Conservation (phyloP, 1,284 basidiomycete genomes). For the Cryptococcus neoformans region DNA sequence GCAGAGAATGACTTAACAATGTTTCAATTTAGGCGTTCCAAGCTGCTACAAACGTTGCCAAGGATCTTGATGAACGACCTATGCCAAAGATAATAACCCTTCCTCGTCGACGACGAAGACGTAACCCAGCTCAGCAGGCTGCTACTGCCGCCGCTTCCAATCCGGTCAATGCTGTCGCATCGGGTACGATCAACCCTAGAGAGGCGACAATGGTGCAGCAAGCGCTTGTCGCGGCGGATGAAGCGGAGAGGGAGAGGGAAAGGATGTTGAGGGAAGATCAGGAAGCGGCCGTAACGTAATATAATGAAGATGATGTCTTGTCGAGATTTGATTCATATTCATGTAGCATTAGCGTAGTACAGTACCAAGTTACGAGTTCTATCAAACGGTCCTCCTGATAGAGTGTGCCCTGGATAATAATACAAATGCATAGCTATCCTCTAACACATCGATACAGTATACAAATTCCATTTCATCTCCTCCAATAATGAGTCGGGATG, state of each 20-base stretch:
- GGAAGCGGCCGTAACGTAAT: slow-evolving; percentile 13
- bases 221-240: slow-evolving; percentile 21
- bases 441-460: not conserved
- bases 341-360: no score
- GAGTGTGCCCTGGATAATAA: no score
- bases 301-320: not conserved
- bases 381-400: no score
- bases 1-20: not conserved
- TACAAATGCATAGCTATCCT: not conserved
- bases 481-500: no score
- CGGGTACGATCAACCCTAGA: not conserved
- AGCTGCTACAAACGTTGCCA: slow-evolving; percentile 85
- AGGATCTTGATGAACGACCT: slow-evolving; percentile 83
- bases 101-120: slow-evolving; percentile 50
- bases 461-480: not conserved
- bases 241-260: slow-evolving; percentile 40
- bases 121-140: not conserved
- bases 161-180: slow-evolving; percentile 1
- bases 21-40: slow-evolving; percentile 66
- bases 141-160: slow-evolving; percentile 4
- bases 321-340: no score
- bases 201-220: slow-evolving; percentile 10
- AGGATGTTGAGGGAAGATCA: slow-evolving; percentile 49
- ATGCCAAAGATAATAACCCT: slow-evolving; percentile 74
- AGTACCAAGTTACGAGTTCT: no score